Evolutionary conservation across 2,329 filamentous ascomycete genomes (phyloP), one percentile per base, ranked within the genome.

Genomic region (Verticillium zaregamsianum): DNA sequence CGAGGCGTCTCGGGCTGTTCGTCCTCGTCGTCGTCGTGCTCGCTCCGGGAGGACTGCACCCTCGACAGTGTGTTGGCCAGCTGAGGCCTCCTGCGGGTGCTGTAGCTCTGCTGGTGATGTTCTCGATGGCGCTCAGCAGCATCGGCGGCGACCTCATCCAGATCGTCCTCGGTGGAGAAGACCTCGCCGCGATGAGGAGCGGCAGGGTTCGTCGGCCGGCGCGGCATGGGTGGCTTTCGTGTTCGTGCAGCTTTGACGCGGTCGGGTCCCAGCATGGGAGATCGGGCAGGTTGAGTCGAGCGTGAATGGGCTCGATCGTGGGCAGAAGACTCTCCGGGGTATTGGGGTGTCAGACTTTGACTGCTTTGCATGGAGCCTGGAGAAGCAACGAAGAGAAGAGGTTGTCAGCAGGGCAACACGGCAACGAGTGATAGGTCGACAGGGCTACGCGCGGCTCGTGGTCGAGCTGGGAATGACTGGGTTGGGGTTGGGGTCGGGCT

Each of bases 121-220:
- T 68, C 71, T 8, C 72, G 74, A 62, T 85, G 79, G 66, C 82
- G 79, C 63, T 74, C 79, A 64, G 83, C 77, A 9, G 64, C 64
- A 69, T 93, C 90, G 64, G 86, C 85, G 70, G 91, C 88, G 23
- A 97, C 87, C 74, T 97, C 94, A 66, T 87, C 83, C 28, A 88
- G 81, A 70, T 92, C 93, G 73, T 98, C 94, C 72, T 98, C 93
- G 57, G 92, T 92, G 0, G 93, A 97, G 77, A 96, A 98, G 63
- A 94, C 83, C 65, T 91, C 90, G 33, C 93, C 91, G 60, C 92
- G 89, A 72, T 94, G 87, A 3, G 92, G 93, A 49, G 87, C 87
- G 69, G 86, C 82, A 8, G 75, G 76, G 61, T 85, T 91, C 28
- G 92, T 92, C 62, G 88, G 82, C 64, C 92, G 88, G 67, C 92